Evolutionary conservation across 2,329 filamentous ascomycete species (phyloP).

Genomic region (Fusarium incarnatum): DNA sequence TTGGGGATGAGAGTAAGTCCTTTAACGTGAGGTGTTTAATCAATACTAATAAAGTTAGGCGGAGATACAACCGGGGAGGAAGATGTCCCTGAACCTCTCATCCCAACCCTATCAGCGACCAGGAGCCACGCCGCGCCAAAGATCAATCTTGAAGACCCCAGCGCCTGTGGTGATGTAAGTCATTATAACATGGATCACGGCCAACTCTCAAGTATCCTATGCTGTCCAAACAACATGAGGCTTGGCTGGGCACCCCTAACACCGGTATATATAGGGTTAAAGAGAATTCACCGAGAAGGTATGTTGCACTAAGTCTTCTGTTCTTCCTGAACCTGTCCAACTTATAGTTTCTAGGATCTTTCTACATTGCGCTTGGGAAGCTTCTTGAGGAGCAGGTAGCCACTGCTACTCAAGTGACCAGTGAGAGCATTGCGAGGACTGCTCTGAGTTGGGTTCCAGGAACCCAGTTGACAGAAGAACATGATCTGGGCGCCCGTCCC

Average conservation of each 20-base stretch:
- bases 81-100: no score
- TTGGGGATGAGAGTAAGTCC: no score
- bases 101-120: no score
- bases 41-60: no score
- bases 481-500: background rate
- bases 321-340: background rate
- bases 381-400: background rate
- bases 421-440: background rate
- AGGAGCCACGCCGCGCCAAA: no score
- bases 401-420: background rate
- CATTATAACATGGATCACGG: no score
- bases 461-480: background rate
- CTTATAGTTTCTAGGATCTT: background rate
- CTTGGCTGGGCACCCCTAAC: background rate
- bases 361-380: background rate
- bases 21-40: no score
- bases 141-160: no score
- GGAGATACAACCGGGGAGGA: no score
- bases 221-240: no score
- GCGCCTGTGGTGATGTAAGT: no score
- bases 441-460: background rate
- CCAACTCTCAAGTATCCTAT: no score
- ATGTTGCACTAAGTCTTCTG: accelerated
- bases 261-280: background rate
- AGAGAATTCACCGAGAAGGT: background rate